These are phyloP conservation scores for Stephania japonica DNA, from an alignment of 164 flowering plant species.

Conservation along the genomic window DNA sequence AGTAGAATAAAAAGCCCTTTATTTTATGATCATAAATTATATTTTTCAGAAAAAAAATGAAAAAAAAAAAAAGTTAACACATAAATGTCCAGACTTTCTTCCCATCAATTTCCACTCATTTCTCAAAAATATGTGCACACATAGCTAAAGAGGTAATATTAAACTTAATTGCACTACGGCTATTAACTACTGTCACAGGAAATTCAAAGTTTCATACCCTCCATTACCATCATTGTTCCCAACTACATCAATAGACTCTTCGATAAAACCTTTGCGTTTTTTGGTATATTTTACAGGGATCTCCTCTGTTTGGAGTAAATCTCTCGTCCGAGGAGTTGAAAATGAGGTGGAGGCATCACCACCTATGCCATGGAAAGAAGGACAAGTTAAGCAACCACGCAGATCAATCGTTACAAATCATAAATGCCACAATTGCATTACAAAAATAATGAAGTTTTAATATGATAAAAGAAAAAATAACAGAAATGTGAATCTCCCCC, in stretches of 20 bases:
- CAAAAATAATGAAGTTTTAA: neutral
- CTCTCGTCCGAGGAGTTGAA: conserved; percentile 13
- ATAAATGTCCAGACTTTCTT: too few relatives aligned
- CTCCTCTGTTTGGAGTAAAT: conserved; percentile 17
- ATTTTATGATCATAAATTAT: too few relatives aligned
- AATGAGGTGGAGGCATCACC: conserved; percentile 59
- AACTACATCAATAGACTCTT: conserved; percentile 16
- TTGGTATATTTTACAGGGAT: conserved; percentile 7
- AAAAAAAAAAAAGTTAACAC: too few relatives aligned
- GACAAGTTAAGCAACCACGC: neutral
- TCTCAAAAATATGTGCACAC: too few relatives aligned
- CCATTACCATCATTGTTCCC: conserved; percentile 29
- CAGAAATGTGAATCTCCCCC: neutral
- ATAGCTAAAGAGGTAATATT: too few relatives aligned
- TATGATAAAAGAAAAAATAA: neutral
- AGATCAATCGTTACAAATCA: neutral
- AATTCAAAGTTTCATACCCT: conserved; percentile 3
- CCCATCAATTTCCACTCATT: too few relatives aligned
- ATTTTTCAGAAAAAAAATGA: too few relatives aligned
- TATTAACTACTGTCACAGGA: neutral
- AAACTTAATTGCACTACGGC: too few relatives aligned
- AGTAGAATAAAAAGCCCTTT: too few relatives aligned
- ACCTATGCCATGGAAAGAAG: conserved; percentile 36
- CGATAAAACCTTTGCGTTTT: conserved; percentile 9
- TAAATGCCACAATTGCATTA: neutral